Base-by-base conservation (phyloP, 768 basidiomycete species). In the Mycena indigotica region DNA sequence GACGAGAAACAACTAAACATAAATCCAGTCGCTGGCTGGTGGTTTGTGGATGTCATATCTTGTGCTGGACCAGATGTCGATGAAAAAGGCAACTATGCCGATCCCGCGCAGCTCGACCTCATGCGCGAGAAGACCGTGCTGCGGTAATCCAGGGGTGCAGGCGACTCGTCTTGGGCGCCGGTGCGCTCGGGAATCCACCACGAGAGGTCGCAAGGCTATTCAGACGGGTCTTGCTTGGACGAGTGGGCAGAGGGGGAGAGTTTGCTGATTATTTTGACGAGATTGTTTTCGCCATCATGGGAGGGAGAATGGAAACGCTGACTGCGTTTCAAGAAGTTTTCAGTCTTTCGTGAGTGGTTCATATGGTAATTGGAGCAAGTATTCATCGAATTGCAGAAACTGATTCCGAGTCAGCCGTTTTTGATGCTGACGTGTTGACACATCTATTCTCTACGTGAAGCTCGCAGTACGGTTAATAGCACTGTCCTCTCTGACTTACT, bases 291-390 rank as follows among this genome's bases (percentile, higher is more conserved):
- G 62, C 65, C 2, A 66, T 66, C 52, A 63, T 61, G 38, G 65
- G 64, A 17, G 64, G 64, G 16, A 51, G 58, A 29, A 46, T 24
- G 40, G 61, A 55, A 5, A 62, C 54, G 10, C 44, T 73, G 80
- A 50, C 57, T 13, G 61, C 57, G 10, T 62, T 58, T 44, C n/a
- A 55, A 15, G 24, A 28, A 17, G 29, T 21, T 17, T 44, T 62
- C 2, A 38, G 4, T 3, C 6, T 25, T 29, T 10, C 5, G 16
- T 49, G 48, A 49, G 23, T 13, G 41, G 17, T 17, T 8, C 32
- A 35, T 35, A 8, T 17, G 32, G 32, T 35, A 8, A 17, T 35
- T 35, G 32, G 32, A 35, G 32, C 32, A 8, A 8, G 32, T 35
- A 8, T 35, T 8, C 32, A 8, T 8, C 17, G 8, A 17, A 17